These are phyloP conservation scores for Colletotrichum tropicale DNA, from an alignment of 2,329 filamentous ascomycete species.

Conservation along the genomic window DNA sequence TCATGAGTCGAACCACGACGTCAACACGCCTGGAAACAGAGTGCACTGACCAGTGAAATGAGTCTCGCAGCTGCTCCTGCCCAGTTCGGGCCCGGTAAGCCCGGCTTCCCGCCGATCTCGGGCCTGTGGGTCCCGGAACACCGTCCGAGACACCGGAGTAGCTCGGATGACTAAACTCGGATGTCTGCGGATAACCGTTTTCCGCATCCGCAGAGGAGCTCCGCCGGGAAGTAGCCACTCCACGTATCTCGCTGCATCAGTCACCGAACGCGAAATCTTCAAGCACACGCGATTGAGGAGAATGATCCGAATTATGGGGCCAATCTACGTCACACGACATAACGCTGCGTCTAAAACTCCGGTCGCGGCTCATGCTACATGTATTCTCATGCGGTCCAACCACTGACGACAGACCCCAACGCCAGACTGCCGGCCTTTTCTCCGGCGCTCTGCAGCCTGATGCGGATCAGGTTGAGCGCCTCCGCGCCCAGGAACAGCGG, in stretches of 20 bases:
- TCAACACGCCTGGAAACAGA: background rate
- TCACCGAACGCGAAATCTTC: background rate
- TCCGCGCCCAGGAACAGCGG: conserved; percentile 44
- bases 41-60: background rate
- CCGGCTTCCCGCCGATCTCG: background rate
- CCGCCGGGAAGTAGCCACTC: background rate
- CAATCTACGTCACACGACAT: background rate
- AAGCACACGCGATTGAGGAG: background rate
- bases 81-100: background rate
- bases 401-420: background rate
- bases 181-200: background rate
- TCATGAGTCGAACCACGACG: background rate
- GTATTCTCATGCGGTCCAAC: background rate
- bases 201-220: background rate
- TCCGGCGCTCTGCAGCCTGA: background rate
- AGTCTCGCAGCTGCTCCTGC: background rate
- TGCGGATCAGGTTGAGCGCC: conserved; percentile 39
- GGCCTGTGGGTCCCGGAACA: background rate
- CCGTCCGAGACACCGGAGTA: background rate
- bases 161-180: background rate
- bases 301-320: background rate
- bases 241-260: background rate
- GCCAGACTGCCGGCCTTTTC: background rate
- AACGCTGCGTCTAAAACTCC: background rate
- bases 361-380: background rate